Base-by-base conservation (phyloP, 1,284 basidiomycete genomes). In the Meripilus lineatus region DNA sequence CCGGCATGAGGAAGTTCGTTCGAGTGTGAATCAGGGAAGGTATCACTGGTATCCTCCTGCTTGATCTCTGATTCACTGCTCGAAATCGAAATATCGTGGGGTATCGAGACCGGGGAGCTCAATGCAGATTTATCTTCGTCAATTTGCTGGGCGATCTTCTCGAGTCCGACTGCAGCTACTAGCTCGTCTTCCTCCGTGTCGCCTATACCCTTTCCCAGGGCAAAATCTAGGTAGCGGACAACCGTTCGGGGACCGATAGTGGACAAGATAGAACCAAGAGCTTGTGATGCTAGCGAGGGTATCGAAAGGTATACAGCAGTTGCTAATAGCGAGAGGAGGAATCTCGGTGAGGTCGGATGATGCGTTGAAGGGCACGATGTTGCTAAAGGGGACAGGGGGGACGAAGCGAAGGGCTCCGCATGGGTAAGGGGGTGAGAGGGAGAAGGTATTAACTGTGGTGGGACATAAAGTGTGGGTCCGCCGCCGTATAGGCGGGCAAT, bases 231-330 rank as follows among this genome's bases (percentile, higher is more conserved):
- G 61, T 95, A 96, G 13, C 75, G 75, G 0, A 81, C 59, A 30
- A 88, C 79, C 0, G 92, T 94, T 48, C 74, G 75, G 0, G 93
- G 92, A 0, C 90, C 86, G 32, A 95, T 72, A 0, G 89, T 88
- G 46, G 71, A 75, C 20, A 93, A 69, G 18, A 95, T 77, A 40
- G 79, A 69, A 0, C 77, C 71, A 18, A 94, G 70, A 0, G 89
- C 84, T 51, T 90, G 83, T 1, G 86, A 77, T 17, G 88, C 81
- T 22, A 93, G 62, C 10, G 81, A 74, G 1, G 89, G 86, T 20
- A 94, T 85, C 32, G 86, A 87, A 25, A 97, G 81, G 63, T 92
- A 96, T 34, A 89, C 77, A 1, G 90, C 77, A 4, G 91, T 92
- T 0, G 91, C 89, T 23, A 95, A 76, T 14, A 95, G 75, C 4